Evolutionary conservation across 495 filamentous ascomycete genomes (phyloP), one percentile per base, ranked within the genome.

Genomic region (Trichocladium uniseriatum): DNA sequence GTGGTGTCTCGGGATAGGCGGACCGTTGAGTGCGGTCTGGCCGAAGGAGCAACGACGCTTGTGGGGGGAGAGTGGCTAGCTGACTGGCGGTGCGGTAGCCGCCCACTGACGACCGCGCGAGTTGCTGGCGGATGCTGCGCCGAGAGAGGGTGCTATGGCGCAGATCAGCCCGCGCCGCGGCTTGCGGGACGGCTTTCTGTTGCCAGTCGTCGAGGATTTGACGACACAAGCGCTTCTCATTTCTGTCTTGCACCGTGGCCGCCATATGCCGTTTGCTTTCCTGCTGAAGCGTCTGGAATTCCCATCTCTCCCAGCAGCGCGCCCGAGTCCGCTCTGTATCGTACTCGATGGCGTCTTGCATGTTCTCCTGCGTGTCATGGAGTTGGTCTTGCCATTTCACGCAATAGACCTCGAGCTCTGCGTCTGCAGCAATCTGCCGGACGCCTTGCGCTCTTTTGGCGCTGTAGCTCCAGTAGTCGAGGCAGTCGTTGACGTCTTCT

Each of bases 211-310:
- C 51, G 9, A 67, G 29, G 4, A 60, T 44, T 6, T 52, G 50
- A 7, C 52, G 39, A 16, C 48, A 37, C 16, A 56, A 28, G 18
- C 62, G 46, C 31, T 46, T 31, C 0, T 61, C 56, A 38, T 61
- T 60, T 32, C 52, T 56, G 10, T 61, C 52, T 16, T 46, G 45
- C 13, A 67, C 19, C 3, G 58, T 54, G 2, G 27, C 27, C 9
- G 55, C 58, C 11, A 58, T 54, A 21, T 51, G 50, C 9, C 46
- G 43, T 16, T 45, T 50, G 19, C 56, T 46, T n/a, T 45, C 38
- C 7, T 52, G 32, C 47, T 65, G 62, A 4, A 67, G 46, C 2
- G 40, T 39, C 29, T 67, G 52, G n/a, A 61, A 60, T 34, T 65
- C 64, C 62, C 62, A 65, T 9, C 21, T 40, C 19, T 53, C 45